These are phyloP conservation scores for Steccherinum ochraceum DNA, from an alignment of 768 basidiomycete species.

Conservation along the genomic window DNA sequence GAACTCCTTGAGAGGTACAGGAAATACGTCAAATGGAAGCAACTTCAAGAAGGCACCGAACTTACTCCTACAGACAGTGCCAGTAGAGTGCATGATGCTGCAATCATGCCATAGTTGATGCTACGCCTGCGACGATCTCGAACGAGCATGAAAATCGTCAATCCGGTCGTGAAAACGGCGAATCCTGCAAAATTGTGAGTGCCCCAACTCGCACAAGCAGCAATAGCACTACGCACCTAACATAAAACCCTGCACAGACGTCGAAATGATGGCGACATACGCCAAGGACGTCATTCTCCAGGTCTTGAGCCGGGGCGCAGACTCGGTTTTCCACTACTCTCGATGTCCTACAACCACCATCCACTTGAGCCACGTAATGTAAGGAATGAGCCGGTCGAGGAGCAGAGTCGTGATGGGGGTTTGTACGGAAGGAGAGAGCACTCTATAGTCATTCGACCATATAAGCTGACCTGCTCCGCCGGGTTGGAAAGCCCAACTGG, in stretches of 20 bases:
- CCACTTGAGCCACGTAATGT: too few relatives aligned
- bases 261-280: neutral
- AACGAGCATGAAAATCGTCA: slow-evolving; percentile 2
- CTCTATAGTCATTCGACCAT: too few relatives aligned
- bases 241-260: neutral
- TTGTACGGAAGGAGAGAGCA: too few relatives aligned
- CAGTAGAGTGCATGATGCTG: slow-evolving; percentile 1
- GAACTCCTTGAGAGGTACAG: neutral
- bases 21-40: neutral
- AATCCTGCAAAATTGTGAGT: neutral
- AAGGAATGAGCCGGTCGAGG: too few relatives aligned
- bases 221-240: neutral
- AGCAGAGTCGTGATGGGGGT: too few relatives aligned
- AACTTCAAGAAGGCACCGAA: neutral
- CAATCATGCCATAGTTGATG: neutral
- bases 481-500: too few relatives aligned
- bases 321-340: too few relatives aligned
- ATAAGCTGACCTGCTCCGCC: too few relatives aligned
- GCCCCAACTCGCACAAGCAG: neutral
- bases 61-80: neutral
- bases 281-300: neutral
- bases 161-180: neutral
- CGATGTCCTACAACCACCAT: too few relatives aligned
- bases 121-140: neutral
- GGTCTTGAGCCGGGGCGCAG: too few relatives aligned